Base-by-base conservation (phyloP, 441 rosid genomes). In the Euphorbia celastroides region DNA sequence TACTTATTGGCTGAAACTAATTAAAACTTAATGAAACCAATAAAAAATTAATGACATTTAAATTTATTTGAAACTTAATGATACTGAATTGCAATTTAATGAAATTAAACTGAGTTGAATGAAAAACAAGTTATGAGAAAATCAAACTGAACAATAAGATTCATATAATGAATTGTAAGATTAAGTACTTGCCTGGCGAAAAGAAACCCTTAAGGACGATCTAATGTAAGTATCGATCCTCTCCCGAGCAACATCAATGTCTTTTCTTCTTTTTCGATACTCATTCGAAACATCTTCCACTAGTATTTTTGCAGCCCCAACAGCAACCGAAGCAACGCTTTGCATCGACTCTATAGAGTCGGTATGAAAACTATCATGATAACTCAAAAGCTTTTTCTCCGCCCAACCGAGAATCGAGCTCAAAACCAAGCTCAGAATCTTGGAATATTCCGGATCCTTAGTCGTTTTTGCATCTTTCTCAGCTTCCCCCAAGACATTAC, bases 351-450 rank as follows among this genome's bases (percentile, higher is more conserved):
- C 85, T 10, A 85, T 80, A 76, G 84, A 92, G 61, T 79, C 84
- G 56, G 83, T 77, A 75, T 88, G 83, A 64, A 94, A 94, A 28
- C 90, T 88, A 66, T 87, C 93, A 64, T 86, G 99, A 62, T 94
- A 94, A 25, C 96, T 82, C 71, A 84, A 86, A 54, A 94, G 97
- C 79, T 87, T 78, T 74, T 91, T 86, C 83, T 94, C 99, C 64
- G 97, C 96, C 99, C 99, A 94, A 20, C 92, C 88, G 76, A 94
- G 60, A 64, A 92, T 80, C 30, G 94, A 80, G 80, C 82, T 94
- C 68, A 94, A 71, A 10, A 84, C 80, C 57, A 91, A 82, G 78
- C 94, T 94, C 62, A 89, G 80, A 75, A 88, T 79, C 78, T 81
- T 88, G 20, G 92, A 82, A 71, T 94, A 92, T n/a, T 86, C 94